Conservation (phyloP, 2,329 filamentous ascomycete species). For the Graphilbum sp. region DNA sequence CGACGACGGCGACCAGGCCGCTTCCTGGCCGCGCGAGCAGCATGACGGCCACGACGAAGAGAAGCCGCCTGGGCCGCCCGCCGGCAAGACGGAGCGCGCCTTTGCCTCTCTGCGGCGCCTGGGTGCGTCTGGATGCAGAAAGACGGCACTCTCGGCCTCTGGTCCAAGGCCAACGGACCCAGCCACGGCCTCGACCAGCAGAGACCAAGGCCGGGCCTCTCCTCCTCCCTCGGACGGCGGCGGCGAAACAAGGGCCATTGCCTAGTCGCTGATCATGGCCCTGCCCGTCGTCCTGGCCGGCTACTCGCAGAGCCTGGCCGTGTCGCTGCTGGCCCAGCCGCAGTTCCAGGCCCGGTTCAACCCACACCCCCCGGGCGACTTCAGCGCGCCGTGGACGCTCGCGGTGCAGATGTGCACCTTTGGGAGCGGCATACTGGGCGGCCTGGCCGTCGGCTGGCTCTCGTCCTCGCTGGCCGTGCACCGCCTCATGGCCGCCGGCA, state of each 20-base stretch:
- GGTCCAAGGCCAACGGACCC: too few species aligned
- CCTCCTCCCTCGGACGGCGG: too few species aligned
- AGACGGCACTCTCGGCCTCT: too few species aligned
- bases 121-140: too few species aligned
- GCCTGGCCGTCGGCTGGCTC: constrained; percentile 8
- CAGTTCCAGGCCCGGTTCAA: constrained; percentile 14
- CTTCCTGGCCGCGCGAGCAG: too few species aligned
- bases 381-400: constrained; percentile 9
- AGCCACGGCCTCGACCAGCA: too few species aligned
- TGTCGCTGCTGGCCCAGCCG: constrained; percentile 11
- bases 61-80: too few species aligned
- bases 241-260: constrained; percentile 1
- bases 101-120: too few species aligned
- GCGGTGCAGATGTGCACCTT: constrained; percentile 10
- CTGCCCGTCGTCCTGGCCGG: constrained; percentile 10
- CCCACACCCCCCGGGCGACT: constrained; percentile 4
- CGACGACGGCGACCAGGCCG: too few species aligned
- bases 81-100: too few species aligned
- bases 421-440: constrained; percentile 9
- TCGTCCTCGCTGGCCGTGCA: constrained; percentile 7
- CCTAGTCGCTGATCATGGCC: constrained; percentile 9
- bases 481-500: constrained; percentile 3
- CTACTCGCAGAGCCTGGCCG: constrained; percentile 10
- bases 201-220: too few species aligned
- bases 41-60: too few species aligned